Percentiles rank a stretch among this genome's conserved stretches.
Conservation (phyloP, 78 protist genomes). For the Neovahlkampfia damariscottae region DNA sequence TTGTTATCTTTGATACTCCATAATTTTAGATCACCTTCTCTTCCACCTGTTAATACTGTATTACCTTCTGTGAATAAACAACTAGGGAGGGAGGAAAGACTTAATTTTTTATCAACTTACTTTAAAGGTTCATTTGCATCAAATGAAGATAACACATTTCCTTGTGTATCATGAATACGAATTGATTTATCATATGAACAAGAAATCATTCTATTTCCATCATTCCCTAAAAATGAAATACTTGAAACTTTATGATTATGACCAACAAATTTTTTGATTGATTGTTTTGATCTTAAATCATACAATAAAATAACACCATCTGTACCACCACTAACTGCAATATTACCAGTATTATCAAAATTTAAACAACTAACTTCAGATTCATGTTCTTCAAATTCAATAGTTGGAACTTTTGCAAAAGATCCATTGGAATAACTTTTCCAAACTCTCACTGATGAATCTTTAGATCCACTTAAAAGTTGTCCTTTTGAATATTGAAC, state of each 20-base stretch:
- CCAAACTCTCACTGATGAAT: background rate
- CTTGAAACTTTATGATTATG: background rate
- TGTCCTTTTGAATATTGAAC: background rate
- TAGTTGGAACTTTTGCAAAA: background rate
- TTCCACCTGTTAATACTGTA: background rate
- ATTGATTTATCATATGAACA: background rate
- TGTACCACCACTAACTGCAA: background rate
- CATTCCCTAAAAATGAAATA: background rate
- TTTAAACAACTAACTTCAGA: background rate
- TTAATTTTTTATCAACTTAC: too few species aligned
- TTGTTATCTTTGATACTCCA: background rate
- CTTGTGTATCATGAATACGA: background rate
- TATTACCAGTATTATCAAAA: background rate
- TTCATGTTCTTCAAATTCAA: background rate
- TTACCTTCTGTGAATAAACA: background rate
- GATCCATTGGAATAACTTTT: background rate
- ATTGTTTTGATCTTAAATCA: background rate
- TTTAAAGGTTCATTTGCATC: too few species aligned
- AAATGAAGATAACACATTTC: background rate
- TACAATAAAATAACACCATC: background rate
- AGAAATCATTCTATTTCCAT: background rate
- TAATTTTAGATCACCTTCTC: background rate
- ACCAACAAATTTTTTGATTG: background rate
- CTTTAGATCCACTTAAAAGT: background rate
- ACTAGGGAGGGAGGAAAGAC: too few species aligned